Conservation (phyloP, 495 filamentous ascomycete species). For the Diplogelasinospora grovesii region DNA sequence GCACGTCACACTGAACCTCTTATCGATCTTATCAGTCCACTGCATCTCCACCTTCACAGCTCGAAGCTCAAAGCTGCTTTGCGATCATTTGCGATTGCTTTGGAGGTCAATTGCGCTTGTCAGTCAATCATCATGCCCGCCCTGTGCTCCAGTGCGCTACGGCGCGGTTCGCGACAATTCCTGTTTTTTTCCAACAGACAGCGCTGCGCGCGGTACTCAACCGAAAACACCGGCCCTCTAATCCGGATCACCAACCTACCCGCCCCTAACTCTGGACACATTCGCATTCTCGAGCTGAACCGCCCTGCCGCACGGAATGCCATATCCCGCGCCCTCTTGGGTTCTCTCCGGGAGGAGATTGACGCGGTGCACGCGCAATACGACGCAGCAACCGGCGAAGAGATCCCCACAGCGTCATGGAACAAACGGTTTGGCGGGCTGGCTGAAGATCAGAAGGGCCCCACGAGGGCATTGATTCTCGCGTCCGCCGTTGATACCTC, state of each 20-base stretch:
- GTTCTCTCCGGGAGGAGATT: conserved; percentile 62
- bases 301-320: conserved; percentile 81
- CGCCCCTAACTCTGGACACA: conserved; percentile 74
- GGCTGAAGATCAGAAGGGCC: conserved; percentile 36
- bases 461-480: conserved; percentile 71
- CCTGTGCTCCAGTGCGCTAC: conserved; percentile 1
- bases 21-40: too few relatives aligned
- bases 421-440: conserved; percentile 32
- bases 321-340: conserved; percentile 71
- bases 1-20: too few relatives aligned
- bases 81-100: too few relatives aligned
- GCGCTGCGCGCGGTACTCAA: conserved; percentile 14
- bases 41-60: too few relatives aligned
- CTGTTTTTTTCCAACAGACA: conserved; percentile 5
- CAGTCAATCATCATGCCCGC: too few relatives aligned
- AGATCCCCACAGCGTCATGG: conserved; percentile 29
- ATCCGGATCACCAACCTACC: conserved; percentile 66
- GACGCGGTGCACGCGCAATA: conserved; percentile 61
- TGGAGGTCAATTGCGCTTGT: too few relatives aligned
- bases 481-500: conserved; percentile 68
- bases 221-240: conserved; percentile 33
- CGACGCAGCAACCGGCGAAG: conserved; percentile 45
- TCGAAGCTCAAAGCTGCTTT: too few relatives aligned
- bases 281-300: conserved; percentile 82
- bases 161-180: conserved; percentile 1